Conservation (phyloP, 768 basidiomycete genomes). For the Tulasnella sp. region DNA sequence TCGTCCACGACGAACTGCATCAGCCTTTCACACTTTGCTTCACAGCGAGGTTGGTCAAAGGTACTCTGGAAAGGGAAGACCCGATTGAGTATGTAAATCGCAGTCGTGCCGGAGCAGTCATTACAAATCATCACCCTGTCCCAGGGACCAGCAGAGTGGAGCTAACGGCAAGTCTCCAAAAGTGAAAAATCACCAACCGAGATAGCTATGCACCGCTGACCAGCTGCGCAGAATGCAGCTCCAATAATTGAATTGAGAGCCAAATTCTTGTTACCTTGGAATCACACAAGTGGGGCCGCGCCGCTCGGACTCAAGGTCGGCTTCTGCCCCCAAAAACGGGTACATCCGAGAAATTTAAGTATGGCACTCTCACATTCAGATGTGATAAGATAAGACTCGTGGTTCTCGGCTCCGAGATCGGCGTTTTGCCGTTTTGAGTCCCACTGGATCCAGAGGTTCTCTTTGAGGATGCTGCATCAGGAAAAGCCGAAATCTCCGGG, state of each 20-base stretch:
- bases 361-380: slow-evolving; percentile 65
- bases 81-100: slow-evolving; percentile 15
- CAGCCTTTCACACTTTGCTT: slow-evolving; percentile 71
- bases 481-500: no score
- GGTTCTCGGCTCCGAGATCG: slow-evolving; percentile 95
- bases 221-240: slow-evolving; percentile 95
- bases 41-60: slow-evolving; percentile 64
- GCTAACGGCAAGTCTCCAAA: background rate
- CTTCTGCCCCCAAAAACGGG: background rate
- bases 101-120: slow-evolving; percentile 39
- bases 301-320: background rate
- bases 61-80: slow-evolving; percentile 39
- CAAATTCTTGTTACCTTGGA: slow-evolving; percentile 78
- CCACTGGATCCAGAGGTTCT: slow-evolving; percentile 48
- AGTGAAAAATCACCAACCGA: slow-evolving; percentile 64
- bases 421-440: slow-evolving; percentile 79
- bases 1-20: slow-evolving; percentile 55
- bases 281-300: background rate
- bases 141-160: background rate
- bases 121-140: slow-evolving; percentile 66
- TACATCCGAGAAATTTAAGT: background rate
- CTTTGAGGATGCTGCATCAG: no score
- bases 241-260: slow-evolving; percentile 89
- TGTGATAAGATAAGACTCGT: slow-evolving; percentile 88
- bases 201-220: slow-evolving; percentile 95